Percentiles rank a stretch among this genome's conserved stretches.
Evolutionary conservation across 306 rosid genomes (phyloP).

Genomic region (Dalbergia cochinchinensis): DNA sequence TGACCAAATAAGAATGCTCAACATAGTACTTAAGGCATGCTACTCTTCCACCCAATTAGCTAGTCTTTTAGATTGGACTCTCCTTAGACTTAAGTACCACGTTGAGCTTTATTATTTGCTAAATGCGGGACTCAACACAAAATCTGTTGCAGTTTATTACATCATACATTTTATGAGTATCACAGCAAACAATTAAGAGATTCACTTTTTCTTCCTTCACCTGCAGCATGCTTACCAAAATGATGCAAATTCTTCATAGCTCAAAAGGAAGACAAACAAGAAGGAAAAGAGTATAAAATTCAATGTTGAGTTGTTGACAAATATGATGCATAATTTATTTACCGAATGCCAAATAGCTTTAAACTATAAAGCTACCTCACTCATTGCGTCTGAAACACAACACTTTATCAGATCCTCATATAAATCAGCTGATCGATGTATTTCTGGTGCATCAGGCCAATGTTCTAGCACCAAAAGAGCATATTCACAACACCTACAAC

Average conservation of each 20-base stretch:
- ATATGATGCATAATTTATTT: too few relatives aligned
- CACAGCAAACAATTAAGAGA: conserved; percentile 23
- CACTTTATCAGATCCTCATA: conserved; percentile 94
- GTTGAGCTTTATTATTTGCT: too few relatives aligned
- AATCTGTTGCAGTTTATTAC: conserved; percentile 26
- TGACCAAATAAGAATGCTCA: not conserved
- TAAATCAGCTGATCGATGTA: conserved; percentile 89
- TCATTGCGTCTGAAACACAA: conserved; percentile 98
- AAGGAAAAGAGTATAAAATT: conserved; percentile 4
- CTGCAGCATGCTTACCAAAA: conserved; percentile 26
- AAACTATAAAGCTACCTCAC: conserved; percentile 77
- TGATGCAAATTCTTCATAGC: conserved; percentile 22
- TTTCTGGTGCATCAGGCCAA: conserved; percentile 99
- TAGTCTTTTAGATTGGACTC: not conserved
- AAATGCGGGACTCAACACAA: too few relatives aligned
- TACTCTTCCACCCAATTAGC: not conserved
- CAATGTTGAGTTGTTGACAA: conserved; percentile 20
- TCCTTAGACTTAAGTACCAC: too few relatives aligned
- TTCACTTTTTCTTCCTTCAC: conserved; percentile 34
- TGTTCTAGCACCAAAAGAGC: conserved; percentile 90
- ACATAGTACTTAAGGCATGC: not conserved
- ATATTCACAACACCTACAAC: conserved; percentile 94
- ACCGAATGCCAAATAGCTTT: conserved; percentile 11
- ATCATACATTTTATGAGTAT: conserved; percentile 19
- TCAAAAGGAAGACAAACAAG: conserved; percentile 18